Base-by-base conservation (phyloP, 2,329 filamentous ascomycete species). In the Talaromyces amestolkiae region DNA sequence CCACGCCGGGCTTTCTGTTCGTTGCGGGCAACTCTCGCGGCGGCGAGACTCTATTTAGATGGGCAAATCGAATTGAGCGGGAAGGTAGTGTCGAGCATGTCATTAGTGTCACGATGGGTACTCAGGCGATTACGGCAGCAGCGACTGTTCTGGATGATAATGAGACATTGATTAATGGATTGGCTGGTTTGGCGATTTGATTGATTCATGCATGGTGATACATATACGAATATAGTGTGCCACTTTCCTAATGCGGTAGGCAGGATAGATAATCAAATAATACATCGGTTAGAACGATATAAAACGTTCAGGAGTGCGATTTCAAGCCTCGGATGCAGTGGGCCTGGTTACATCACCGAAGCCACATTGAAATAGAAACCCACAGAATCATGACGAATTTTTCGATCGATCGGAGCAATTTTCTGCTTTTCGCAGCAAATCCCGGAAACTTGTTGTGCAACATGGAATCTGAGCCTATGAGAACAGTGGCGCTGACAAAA, bases 41-140 rank as follows among this genome's bases (percentile, higher is more conserved):
- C 71, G 92, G 97, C 69, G 93, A 97, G 74, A 89, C 91, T 73
- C 88, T 97, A 43, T 97, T 96, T 80, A 89, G 88, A 68, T 98
- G 93, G 94, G 94, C 93, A n/a, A 96, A 97, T 78, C 81, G 85
- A 31, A 80, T 96, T 10, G 82, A 82, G 19, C 82, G 84, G 5
- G 79, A 84, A 3, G 82, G 83, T 11, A 77, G 79, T 3, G 84
- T 92, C 53, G 78, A 86, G 65, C 83, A 91, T 61, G 91, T 96
- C 6, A 86, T 89, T 53, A 97, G 93, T 2, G 91, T 97, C 39
- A 95, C 91, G 69, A 83, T 97, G 35, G 92, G 93, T 58, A 89
- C 85, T 72, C 86, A 92, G 70, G 96, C 92, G 78, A 47, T 27
- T 15, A 97, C 93, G 0, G 90, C 95, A 75, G 94, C 94, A 11